Percentiles rank a stretch among this genome's conserved stretches.
These are phyloP conservation scores for Pseudopyricularia cyperi DNA, from an alignment of 2,329 filamentous ascomycete genomes.

Conservation along the genomic window DNA sequence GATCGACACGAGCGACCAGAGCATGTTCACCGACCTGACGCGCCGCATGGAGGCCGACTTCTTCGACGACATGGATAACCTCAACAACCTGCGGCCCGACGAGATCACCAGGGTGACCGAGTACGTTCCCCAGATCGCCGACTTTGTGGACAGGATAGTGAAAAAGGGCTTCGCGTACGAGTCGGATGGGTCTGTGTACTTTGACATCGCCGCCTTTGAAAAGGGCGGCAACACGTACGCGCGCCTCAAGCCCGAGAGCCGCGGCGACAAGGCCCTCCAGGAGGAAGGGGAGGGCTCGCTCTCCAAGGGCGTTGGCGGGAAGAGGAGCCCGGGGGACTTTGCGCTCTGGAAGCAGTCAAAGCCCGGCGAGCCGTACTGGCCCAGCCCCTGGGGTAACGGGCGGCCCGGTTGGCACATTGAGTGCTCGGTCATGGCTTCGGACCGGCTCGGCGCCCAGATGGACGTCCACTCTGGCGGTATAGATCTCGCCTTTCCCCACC, in stretches of 20 bases:
- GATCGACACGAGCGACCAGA: conserved; percentile 48
- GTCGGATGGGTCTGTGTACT: conserved; percentile 79
- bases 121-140: conserved; percentile 75
- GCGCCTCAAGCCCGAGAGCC: conserved; percentile 70
- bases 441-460: conserved; percentile 71
- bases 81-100: conserved; percentile 77
- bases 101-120: conserved; percentile 83
- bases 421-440: conserved; percentile 90
- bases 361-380: conserved; percentile 83
- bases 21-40: conserved; percentile 77
- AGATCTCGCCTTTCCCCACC: conserved; percentile 83
- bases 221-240: conserved; percentile 75
- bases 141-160: conserved; percentile 72
- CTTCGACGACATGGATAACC: conserved; percentile 70
- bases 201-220: conserved; percentile 81
- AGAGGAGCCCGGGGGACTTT: conserved; percentile 72
- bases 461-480: conserved; percentile 91
- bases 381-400: conserved; percentile 75
- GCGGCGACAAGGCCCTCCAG: conserved; percentile 68
- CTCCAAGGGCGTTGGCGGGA: conserved; percentile 46
- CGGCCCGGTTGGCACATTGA: conserved; percentile 95
- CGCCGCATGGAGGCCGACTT: conserved; percentile 80
- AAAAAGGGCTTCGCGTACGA: conserved; percentile 78
- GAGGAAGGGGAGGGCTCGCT: conserved; percentile 86
- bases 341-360: conserved; percentile 91